Base-by-base conservation (phyloP, 208 protist genomes). In the Trypanosoma conorhini region DNA sequence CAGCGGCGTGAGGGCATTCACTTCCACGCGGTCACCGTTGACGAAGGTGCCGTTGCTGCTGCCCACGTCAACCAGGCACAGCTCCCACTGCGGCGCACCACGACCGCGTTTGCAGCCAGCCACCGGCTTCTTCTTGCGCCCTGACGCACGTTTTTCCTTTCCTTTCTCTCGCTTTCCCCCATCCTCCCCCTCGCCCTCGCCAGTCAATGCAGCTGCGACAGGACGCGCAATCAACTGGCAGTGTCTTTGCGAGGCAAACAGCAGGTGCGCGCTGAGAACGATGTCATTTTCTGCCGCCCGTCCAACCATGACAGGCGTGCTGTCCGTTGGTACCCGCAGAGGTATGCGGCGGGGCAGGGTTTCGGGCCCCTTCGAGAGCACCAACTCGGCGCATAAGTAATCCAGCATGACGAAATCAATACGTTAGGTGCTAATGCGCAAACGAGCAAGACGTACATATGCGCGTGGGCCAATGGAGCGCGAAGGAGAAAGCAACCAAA, bases 41-140 rank as follows among this genome's bases (percentile, higher is more conserved):
- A 96, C 75, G 58, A 93, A 96, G n/a, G 91, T 96, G 40, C 91
- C 91, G 65, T 96, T 96, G 72, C 80, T 91, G 80, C 91, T 96
- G 62, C 88, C 88, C 58, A 92, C 61, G 67, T 96, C 91, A 21
- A 79, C 81, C 26, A 96, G 64, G 50, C 80, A 96, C 15, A 93
- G 59, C 52, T 82, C 60, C 46, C 28, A 38, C 42, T 54, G 38
- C 35, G 28, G 9, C 24, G 28, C 42, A 26, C 31, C 24, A 22
- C 30, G 38, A 38, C 21, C 33, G 62, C 40, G 40, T 44, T 67
- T 67, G 62, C 46, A 2, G 17, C 5, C 48, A 22, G 55, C 48
- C 48, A 4, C 13, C n/a, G 4, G 48, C 48, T 17, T 52, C 48
- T 52, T 24, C 48, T 24, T 4, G n/a, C 21, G 21, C 48, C 21